Evolutionary conservation across 169 alveolate species (phyloP).

Genomic region (Plasmodium chabaudi): DNA sequence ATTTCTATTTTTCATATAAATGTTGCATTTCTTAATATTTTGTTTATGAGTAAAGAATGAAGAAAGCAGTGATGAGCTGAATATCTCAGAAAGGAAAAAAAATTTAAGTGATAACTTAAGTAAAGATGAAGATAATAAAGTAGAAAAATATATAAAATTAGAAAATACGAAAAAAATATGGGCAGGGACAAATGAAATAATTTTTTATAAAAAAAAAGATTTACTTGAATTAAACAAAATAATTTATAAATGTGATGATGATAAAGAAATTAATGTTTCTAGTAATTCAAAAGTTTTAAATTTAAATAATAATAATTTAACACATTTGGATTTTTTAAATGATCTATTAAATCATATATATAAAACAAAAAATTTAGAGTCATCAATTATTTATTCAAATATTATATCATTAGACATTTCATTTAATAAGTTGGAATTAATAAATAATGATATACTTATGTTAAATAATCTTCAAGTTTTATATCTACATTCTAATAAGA

Average conservation of each 20-base stretch:
- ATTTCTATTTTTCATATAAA: too few species aligned
- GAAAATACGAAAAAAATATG: slow-evolving; percentile 58
- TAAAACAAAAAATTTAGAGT: slow-evolving; percentile 13
- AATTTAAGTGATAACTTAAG: slow-evolving; percentile 28
- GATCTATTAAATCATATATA: slow-evolving; percentile 39
- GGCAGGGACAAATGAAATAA: slow-evolving; percentile 70
- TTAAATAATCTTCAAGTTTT: slow-evolving; percentile 35
- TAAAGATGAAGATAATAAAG: slow-evolving; percentile 29
- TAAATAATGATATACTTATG: slow-evolving; percentile 22
- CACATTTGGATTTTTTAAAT: slow-evolving; percentile 14
- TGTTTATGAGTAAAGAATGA: slow-evolving; percentile 10
- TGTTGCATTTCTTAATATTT: too few species aligned
- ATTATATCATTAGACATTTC: slow-evolving; percentile 63
- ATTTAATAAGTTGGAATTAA: slow-evolving; percentile 29
- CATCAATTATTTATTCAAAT: slow-evolving; percentile 19
- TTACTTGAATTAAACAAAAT: slow-evolving; percentile 33
- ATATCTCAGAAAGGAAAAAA: slow-evolving; percentile 53
- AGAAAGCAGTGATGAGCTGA: slow-evolving; percentile 47
- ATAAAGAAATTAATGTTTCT: slow-evolving; percentile 58
- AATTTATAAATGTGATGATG: slow-evolving; percentile 49
- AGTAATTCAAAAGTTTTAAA: slow-evolving; percentile 46
- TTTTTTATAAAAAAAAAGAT: slow-evolving; percentile 44
- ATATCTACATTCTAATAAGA: slow-evolving; percentile 62
- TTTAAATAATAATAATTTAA: slow-evolving; percentile 57
- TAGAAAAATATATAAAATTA: slow-evolving; percentile 46